Percentiles rank a stretch among this genome's conserved stretches.
Conservation (phyloP, 176 grass and related monocot genomes). For the Oryza longistaminata region DNA sequence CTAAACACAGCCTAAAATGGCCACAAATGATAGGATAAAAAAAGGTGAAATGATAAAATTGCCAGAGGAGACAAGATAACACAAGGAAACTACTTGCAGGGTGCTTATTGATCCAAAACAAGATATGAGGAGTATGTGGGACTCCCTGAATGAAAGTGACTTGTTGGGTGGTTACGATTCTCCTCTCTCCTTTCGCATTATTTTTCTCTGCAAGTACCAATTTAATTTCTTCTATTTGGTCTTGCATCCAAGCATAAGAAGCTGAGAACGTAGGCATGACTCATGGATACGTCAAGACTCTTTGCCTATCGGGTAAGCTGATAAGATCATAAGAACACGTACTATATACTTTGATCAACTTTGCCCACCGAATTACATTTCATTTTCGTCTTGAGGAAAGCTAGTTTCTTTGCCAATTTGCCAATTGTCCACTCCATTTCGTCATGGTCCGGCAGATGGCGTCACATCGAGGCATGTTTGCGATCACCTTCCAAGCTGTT, state of each 20-base stretch:
- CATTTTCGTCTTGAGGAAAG: neutral
- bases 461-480: slow-evolving; percentile 7
- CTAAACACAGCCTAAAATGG: no score
- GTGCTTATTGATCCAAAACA: neutral
- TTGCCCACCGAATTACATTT: neutral
- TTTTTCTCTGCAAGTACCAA: neutral
- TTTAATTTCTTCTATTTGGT: neutral
- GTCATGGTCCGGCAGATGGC: slow-evolving; percentile 12
- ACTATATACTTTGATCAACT: neutral
- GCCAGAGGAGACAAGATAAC: neutral
- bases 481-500: neutral
- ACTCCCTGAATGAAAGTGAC: neutral
- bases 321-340: slow-evolving; percentile 50
- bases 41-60: neutral
- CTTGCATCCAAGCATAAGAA: neutral
- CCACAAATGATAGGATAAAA: neutral
- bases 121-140: neutral
- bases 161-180: neutral
- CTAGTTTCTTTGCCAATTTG: neutral
- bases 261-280: slow-evolving; percentile 35
- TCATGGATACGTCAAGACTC: slow-evolving; percentile 37
- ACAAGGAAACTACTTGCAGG: neutral
- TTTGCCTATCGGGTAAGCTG: neutral
- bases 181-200: neutral
- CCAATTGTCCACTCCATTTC: neutral